Evolutionary conservation across 352 stramenopile genomes (phyloP), one percentile per base, ranked within the genome.

Genomic region (Achlya hypogyna): DNA sequence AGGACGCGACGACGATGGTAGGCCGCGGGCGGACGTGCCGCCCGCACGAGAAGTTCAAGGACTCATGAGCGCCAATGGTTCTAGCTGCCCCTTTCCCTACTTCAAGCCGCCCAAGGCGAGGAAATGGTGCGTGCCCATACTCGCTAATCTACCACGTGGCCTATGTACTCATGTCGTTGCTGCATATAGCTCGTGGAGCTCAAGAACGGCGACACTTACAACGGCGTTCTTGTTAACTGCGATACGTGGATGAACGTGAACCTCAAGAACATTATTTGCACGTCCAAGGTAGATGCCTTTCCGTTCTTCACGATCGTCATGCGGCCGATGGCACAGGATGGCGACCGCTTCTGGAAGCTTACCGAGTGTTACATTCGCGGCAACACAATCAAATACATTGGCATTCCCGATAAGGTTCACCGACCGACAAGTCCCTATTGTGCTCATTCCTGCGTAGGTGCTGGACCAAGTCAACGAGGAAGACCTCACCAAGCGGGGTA

Each of bases 231-330:
- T 42, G 90, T 98, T 28, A 98, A 94, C 72, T 98, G 96, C 62
- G 97, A 99, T 76, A 96, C 91, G 14, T 99, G 93, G 87, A 99
- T 99, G 97, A 99, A 99, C 76, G 93, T 99, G 69, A 99, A 98
- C 72, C 76, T 99, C 32, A 83, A 87, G 18, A 96, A 99, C 73
- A 96, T 99, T n/a, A 99, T 99, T 75, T 98, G 96, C 70, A 99
- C 97, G 22, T 98, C 91, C 34, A 94, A 95, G 75, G 89, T 95
- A 71, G 49, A 51, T 2, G 56, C 1, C 23, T 43, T 34, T 5
- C 45, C 3, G 22, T 6, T 5, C 59, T 71, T 59, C n/a, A 18
- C 16, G 3, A 59, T 47, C 28, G 54, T 72, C 23, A 68, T 45
- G 38, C 20, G 18, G 16, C 18, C 23, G 27, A 47, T n/a, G n/a